Evolutionary conservation across 2,329 filamentous ascomycete species (phyloP).

Genomic region (Dactylonectria estremocensis): DNA sequence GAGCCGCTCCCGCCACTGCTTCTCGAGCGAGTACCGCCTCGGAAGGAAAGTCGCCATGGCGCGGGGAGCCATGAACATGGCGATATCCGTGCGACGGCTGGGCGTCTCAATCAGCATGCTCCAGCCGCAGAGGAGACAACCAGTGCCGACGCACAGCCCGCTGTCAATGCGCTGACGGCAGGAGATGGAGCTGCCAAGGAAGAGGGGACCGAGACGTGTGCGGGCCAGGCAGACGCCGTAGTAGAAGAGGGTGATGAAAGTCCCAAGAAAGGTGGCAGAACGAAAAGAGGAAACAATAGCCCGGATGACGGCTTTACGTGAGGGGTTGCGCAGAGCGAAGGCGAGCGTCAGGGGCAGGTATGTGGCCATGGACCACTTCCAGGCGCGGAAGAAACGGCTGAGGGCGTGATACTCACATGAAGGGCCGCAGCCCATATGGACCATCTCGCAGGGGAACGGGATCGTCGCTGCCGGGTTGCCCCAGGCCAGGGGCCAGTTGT

Average conservation of each 20-base stretch:
- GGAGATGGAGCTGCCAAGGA: conserved; percentile 70
- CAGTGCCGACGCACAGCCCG: conserved; percentile 78
- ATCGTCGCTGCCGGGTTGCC: conserved; percentile 79
- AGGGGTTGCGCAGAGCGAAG: conserved; percentile 68
- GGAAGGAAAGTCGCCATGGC: conserved; percentile 83
- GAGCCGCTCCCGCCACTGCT: conserved; percentile 77
- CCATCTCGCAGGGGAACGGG: conserved; percentile 86
- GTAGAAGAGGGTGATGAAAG: conserved; percentile 86
- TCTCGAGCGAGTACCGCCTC: conserved; percentile 73
- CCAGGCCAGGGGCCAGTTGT: conserved; percentile 77
- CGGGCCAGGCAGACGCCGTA: conserved; percentile 87
- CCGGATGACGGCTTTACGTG: conserved; percentile 61
- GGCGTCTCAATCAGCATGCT: conserved; percentile 82
- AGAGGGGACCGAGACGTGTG: conserved; percentile 78
- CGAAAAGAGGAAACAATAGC: conserved; percentile 74
- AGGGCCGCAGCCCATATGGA: conserved; percentile 83
- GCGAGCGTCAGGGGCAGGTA: conserved; percentile 83
- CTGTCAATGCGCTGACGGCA: conserved; percentile 69
- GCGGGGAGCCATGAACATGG: conserved; percentile 85
- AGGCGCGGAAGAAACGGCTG: conserved; percentile 77
- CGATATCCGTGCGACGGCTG: conserved; percentile 79
- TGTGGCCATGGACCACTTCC: conserved; percentile 81
- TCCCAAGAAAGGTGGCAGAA: conserved; percentile 83
- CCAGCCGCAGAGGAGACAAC: conserved; percentile 85
- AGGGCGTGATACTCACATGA: conserved; percentile 83